These are phyloP conservation scores for Boletus tylopilopsis DNA, from an alignment of 768 basidiomycete species.

Conservation along the genomic window DNA sequence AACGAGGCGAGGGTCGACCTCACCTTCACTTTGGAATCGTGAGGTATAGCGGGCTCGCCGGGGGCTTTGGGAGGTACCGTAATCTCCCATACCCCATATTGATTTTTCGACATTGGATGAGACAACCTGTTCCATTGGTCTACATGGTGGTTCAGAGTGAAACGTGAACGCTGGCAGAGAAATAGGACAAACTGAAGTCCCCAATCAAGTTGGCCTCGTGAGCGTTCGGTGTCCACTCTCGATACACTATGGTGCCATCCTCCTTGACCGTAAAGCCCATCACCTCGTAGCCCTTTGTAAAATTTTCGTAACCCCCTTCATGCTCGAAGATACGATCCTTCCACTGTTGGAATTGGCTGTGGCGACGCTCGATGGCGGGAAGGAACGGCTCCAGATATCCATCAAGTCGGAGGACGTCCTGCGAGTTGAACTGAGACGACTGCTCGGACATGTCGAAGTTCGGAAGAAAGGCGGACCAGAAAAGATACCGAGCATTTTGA, in stretches of 20 bases:
- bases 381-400: constrained; percentile 73
- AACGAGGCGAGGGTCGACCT: constrained; percentile 11
- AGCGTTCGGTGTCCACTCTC: constrained; percentile 97
- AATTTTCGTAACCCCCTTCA: constrained; percentile 83
- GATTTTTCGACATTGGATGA: constrained; percentile 81
- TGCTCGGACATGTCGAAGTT: constrained; percentile 39
- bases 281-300: constrained; percentile 50
- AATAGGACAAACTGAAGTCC: constrained; percentile 81
- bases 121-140: constrained; percentile 85
- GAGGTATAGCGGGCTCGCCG: constrained; percentile 81
- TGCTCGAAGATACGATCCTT: constrained; percentile 67
- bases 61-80: constrained; percentile 60
- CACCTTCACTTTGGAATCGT: constrained; percentile 95
- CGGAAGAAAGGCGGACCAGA: constrained; percentile 2
- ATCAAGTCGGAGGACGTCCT: constrained; percentile 61
- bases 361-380: constrained; percentile 62
- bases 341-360: constrained; percentile 70
- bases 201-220: constrained; percentile 81
- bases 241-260: constrained; percentile 72
- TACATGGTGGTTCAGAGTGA: constrained; percentile 29
- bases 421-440: constrained; percentile 44
- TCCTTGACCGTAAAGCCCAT: constrained; percentile 73
- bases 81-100: constrained; percentile 90
- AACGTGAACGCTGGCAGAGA: neutral
- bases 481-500: constrained; percentile 4